These are phyloP conservation scores for Lophiotrema nucula DNA, from an alignment of 495 filamentous ascomycete genomes.

Conservation along the genomic window DNA sequence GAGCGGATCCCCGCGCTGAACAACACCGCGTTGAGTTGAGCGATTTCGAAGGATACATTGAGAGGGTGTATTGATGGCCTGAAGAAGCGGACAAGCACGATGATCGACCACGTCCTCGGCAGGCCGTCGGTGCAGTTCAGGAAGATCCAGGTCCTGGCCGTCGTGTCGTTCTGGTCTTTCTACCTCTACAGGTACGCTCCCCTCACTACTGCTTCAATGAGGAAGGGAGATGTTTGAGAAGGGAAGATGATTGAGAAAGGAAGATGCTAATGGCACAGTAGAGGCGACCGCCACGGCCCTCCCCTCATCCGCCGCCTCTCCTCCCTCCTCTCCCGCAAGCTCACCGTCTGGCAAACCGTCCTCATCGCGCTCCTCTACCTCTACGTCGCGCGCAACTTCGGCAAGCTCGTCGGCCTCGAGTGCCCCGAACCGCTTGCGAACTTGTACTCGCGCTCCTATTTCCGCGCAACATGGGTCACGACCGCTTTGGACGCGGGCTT, in stretches of 20 bases:
- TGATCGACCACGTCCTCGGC: conserved; percentile 83
- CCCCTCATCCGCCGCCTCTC: conserved; percentile 73
- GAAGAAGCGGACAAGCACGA: too few species aligned
- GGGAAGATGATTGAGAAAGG: not conserved
- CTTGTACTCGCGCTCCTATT: conserved; percentile 91
- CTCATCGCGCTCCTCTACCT: conserved; percentile 87
- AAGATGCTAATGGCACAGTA: conserved; percentile 43
- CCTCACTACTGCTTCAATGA: not conserved
- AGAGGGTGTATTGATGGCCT: too few species aligned
- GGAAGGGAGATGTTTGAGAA: too few species aligned
- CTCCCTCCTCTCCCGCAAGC: conserved; percentile 58
- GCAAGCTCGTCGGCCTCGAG: conserved; percentile 85
- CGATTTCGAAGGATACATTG: too few species aligned
- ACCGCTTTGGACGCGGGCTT: conserved; percentile 95
- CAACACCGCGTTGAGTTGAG: too few species aligned
- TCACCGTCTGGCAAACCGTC: conserved; percentile 87
- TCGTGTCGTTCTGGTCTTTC: conserved; percentile 85
- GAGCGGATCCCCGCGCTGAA: too few species aligned
- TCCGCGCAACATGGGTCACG: conserved; percentile 94
- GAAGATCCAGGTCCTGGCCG: conserved; percentile 87
- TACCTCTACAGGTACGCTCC: conserved; percentile 69
- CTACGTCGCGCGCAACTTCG: conserved; percentile 88
- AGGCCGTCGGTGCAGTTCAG: conserved; percentile 86
- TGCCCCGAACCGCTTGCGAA: conserved; percentile 91
- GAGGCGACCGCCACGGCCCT: conserved; percentile 86